These are phyloP conservation scores for Aschersonia sp. DNA, from an alignment of 2,329 filamentous ascomycete genomes.

Conservation along the genomic window DNA sequence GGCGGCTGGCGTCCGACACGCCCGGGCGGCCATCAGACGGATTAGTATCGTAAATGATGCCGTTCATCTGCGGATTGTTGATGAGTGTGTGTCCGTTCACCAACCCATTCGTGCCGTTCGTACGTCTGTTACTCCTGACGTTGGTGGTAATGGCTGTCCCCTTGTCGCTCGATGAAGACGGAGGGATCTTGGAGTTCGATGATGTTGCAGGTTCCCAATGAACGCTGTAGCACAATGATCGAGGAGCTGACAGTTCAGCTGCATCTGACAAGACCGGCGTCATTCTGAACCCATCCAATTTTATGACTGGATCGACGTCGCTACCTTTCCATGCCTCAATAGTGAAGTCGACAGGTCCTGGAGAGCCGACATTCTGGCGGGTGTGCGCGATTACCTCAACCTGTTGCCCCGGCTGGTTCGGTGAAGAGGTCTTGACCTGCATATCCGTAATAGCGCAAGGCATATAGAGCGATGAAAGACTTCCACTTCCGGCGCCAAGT, in stretches of 20 bases:
- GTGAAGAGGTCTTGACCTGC: slow-evolving; percentile 11
- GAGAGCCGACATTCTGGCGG: slow-evolving; percentile 8
- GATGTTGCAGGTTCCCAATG: slow-evolving; percentile 23
- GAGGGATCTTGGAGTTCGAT: neutral
- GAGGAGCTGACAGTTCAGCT: slow-evolving; percentile 6
- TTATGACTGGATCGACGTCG: slow-evolving; percentile 16
- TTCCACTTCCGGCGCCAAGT: slow-evolving; percentile 17
- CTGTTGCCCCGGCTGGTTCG: slow-evolving; percentile 12
- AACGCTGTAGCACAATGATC: slow-evolving; percentile 27
- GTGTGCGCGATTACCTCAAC: slow-evolving; percentile 14
- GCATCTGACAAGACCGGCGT: slow-evolving; percentile 23
- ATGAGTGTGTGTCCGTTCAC: neutral
- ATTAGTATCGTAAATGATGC: neutral
- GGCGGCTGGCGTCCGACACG: neutral
- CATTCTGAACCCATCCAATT: slow-evolving; percentile 21
- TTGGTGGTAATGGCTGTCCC: neutral
- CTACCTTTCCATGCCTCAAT: slow-evolving; percentile 18
- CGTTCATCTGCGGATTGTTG: neutral
- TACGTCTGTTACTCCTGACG: neutral
- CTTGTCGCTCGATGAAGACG: neutral
- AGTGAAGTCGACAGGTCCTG: slow-evolving; percentile 16
- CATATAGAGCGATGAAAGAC: slow-evolving; percentile 20
- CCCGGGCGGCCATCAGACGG: neutral
- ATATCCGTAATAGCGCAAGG: slow-evolving; percentile 17
- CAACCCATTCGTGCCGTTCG: neutral